phyloP scores from a whole-genome alignment of 495 filamentous ascomycete genomes.

The Penicillium diatomitis region DNA sequence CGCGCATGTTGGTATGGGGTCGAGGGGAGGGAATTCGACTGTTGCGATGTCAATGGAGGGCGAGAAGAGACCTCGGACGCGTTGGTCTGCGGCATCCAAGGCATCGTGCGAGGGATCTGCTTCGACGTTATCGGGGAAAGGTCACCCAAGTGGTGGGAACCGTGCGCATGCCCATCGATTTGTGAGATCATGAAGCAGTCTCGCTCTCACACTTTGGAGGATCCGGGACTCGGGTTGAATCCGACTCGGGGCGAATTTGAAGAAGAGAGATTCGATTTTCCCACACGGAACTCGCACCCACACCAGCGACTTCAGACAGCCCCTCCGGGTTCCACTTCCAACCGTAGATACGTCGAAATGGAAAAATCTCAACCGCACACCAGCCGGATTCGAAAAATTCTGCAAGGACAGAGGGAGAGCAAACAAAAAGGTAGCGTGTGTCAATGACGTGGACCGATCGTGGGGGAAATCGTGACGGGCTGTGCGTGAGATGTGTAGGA shows the following conservation, averaged over 20 bases:
- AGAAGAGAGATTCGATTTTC: conserved; percentile 1
- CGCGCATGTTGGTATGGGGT: conserved; percentile 86
- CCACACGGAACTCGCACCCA: conserved; percentile 1
- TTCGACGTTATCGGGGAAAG: conserved; percentile 35
- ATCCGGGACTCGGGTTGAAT: conserved; percentile 3
- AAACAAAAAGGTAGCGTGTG: background rate
- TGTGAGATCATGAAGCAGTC: conserved; percentile 37
- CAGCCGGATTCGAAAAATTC: background rate
- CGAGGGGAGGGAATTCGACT: conserved; percentile 88
- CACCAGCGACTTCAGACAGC: conserved; percentile 14
- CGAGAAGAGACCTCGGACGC: conserved; percentile 30
- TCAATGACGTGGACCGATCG: background rate
- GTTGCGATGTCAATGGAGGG: conserved; percentile 45
- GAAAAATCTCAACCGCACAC: conserved; percentile 1
- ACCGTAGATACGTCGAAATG: conserved; percentile 1
- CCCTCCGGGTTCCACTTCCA: conserved; percentile 13
- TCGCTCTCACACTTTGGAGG: background rate
- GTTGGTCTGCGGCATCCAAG: conserved; percentile 31
- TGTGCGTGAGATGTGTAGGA: background rate
- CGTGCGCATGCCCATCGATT: conserved; percentile 38
- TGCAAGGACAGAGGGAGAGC: background rate
- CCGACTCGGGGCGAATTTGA: conserved; percentile 12
- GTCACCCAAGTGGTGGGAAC: conserved; percentile 30
- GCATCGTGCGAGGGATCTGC: conserved; percentile 30
- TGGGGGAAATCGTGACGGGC: background rate